Conservation (phyloP, 148 eudicot genomes). For the Mesembryanthemum crystallinum region DNA sequence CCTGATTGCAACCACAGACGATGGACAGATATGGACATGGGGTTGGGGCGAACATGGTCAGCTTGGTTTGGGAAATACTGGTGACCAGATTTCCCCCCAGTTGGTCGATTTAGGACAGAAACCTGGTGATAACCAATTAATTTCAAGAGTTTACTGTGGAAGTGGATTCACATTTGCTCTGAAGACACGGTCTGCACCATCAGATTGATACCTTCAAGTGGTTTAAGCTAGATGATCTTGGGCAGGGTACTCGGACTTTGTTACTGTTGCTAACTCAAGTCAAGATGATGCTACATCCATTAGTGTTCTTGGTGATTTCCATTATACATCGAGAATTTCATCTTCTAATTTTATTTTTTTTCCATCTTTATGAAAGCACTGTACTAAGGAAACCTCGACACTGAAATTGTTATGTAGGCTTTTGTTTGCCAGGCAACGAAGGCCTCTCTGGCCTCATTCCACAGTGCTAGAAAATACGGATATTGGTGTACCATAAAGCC, state of each 20-base stretch:
- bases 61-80: conserved; percentile 73
- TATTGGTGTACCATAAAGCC: too few species aligned
- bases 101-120: conserved; percentile 40
- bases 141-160: conserved; percentile 58
- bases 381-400: too few species aligned
- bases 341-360: not conserved
- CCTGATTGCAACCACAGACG: conserved; percentile 36
- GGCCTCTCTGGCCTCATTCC: not conserved
- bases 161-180: conserved; percentile 76
- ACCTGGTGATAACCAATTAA: conserved; percentile 2
- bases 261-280: not conserved
- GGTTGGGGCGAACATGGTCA: conserved; percentile 99
- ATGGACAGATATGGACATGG: conserved; percentile 73
- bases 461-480: too few species aligned
- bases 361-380: too few species aligned
- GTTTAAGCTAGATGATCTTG: not conserved
- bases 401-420: not conserved
- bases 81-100: conserved; percentile 57
- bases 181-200: conserved; percentile 13
- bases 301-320: not conserved
- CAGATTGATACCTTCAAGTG: conserved; percentile 1
- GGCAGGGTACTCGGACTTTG: not conserved
- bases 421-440: not conserved
- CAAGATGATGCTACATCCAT: too few species aligned
- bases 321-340: not conserved